Conservation (phyloP, 129 eudicot species). For the Escallonia rubra region DNA sequence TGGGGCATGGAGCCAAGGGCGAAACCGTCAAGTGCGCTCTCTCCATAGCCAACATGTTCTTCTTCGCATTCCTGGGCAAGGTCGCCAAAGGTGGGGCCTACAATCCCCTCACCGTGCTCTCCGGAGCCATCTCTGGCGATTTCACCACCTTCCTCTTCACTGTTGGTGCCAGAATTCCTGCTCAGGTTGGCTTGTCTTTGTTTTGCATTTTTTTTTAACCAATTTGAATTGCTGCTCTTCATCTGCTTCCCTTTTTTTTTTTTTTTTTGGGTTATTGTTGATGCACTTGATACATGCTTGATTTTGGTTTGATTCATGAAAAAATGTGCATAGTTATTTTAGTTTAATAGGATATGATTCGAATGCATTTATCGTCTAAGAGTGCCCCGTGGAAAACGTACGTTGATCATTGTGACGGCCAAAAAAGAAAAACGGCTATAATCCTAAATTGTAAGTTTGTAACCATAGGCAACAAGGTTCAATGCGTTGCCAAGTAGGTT, state of each 20-base stretch:
- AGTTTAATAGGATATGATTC: no score
- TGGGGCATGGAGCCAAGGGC: constrained; percentile 25
- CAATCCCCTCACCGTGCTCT: constrained; percentile 71
- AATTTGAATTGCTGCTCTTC: no score
- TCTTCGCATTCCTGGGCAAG: constrained; percentile 54
- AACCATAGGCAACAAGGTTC: no score
- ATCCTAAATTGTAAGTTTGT: no score
- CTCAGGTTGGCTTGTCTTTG: constrained; percentile 45
- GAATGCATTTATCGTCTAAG: no score
- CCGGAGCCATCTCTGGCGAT: constrained; percentile 64
- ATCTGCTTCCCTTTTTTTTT: no score
- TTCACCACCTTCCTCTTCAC: constrained; percentile 50
- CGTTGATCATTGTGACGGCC: no score
- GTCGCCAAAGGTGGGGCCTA: constrained; percentile 62
- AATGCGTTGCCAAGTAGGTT: no score
- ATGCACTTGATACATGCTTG: not conserved
- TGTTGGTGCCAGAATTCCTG: constrained; percentile 74
- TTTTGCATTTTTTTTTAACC: not conserved
- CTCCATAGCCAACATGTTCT: constrained; percentile 60
- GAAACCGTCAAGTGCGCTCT: constrained; percentile 43
- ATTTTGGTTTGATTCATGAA: constrained; percentile 1
- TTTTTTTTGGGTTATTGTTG: not conserved
- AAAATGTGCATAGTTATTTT: not conserved
- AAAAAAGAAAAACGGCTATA: no score
- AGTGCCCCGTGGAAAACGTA: no score